Evolutionary conservation across 306 rosid genomes (phyloP).

Genomic region (Cyamopsis tetragonoloba): DNA sequence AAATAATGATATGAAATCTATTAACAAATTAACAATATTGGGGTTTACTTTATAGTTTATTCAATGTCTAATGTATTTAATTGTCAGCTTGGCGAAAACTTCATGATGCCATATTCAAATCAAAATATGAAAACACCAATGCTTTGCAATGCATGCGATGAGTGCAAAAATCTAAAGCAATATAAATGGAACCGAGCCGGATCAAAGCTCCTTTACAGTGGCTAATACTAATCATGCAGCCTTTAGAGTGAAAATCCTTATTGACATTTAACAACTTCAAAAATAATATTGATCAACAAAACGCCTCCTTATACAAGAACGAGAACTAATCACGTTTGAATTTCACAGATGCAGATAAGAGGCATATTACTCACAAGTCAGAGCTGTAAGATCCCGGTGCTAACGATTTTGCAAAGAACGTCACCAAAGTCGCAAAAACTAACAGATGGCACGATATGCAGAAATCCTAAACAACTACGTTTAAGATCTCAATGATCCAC

Average conservation of each 20-base stretch:
- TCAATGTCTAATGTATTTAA: neutral
- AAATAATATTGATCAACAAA: neutral
- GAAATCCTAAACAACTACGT: neutral
- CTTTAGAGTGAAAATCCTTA: neutral
- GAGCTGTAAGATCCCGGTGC: neutral
- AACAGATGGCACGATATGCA: neutral
- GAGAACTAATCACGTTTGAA: neutral
- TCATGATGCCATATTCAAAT: neutral
- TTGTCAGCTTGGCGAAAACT: neutral
- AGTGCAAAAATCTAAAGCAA: neutral
- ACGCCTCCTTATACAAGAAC: neutral
- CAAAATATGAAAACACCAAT: neutral
- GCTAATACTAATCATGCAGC: neutral
- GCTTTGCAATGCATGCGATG: neutral
- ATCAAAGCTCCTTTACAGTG: neutral
- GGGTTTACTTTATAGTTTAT: neutral
- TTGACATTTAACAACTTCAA: neutral
- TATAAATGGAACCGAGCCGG: neutral
- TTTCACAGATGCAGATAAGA: neutral
- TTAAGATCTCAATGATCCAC: slow-evolving; percentile 20
- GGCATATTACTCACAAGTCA: neutral
- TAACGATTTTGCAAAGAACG: neutral
- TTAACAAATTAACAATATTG: neutral
- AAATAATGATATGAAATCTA: neutral
- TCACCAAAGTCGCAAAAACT: neutral